Evolutionary conservation across 2,329 filamentous ascomycete species (phyloP).

Genomic region (Zalaria obscura): DNA sequence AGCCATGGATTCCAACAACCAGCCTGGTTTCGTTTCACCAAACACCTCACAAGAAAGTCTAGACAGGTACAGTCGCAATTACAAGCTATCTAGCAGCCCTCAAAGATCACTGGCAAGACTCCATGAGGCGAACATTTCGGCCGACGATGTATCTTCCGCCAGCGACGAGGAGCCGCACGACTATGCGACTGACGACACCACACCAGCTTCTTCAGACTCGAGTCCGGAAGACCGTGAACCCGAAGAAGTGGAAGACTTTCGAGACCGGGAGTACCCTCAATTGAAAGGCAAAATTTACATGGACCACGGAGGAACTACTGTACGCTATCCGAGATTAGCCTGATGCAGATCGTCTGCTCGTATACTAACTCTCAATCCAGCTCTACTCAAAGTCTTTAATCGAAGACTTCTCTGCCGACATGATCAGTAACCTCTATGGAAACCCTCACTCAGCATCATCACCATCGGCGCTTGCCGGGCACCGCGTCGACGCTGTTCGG

Average conservation of each 20-base stretch:
- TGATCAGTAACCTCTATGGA: conserved; percentile 67
- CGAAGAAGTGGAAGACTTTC: conserved; percentile 23
- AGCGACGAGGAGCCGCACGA: conserved; percentile 16
- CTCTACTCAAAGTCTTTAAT: conserved; percentile 67
- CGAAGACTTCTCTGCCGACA: conserved; percentile 63
- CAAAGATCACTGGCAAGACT: too few species aligned
- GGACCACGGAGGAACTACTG: conserved; percentile 89
- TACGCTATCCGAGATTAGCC: conserved; percentile 4
- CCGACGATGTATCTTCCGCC: conserved; percentile 16
- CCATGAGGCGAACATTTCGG: background rate
- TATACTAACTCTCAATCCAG: conserved; percentile 10
- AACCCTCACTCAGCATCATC: conserved; percentile 83
- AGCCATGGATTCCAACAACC: too few species aligned
- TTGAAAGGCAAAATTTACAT: conserved; percentile 46
- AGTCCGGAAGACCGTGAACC: conserved; percentile 16
- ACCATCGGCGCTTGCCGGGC: conserved; percentile 64
- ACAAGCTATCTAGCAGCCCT: too few species aligned
- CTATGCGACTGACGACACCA: conserved; percentile 21
- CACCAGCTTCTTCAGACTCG: conserved; percentile 17
- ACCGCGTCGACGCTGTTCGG: conserved; percentile 62
- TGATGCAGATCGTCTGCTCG: background rate
- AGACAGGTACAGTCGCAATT: too few species aligned
- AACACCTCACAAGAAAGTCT: too few species aligned
- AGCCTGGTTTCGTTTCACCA: too few species aligned
- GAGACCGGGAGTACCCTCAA: conserved; percentile 27